Conservation (phyloP, 2,329 filamentous ascomycete species). For the Coleophoma crateriformis region DNA sequence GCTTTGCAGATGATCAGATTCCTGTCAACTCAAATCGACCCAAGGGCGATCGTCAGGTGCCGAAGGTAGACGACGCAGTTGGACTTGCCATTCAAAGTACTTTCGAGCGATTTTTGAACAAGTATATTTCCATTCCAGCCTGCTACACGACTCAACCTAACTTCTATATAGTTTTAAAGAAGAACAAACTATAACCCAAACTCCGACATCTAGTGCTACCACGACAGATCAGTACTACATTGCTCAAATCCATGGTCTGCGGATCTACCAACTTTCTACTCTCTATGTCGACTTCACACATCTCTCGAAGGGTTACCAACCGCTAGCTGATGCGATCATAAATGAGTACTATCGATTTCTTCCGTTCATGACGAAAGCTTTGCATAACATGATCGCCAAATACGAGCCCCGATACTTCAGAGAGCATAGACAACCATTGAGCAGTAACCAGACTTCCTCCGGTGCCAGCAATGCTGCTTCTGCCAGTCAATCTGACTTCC, state of each 20-base stretch:
- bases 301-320: conserved; percentile 69
- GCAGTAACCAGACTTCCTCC: conserved; percentile 66
- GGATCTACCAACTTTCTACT: conserved; percentile 70
- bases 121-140: conserved; percentile 40
- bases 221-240: conserved; percentile 81
- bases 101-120: conserved; percentile 77
- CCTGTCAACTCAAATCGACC: conserved; percentile 43
- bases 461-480: conserved; percentile 57
- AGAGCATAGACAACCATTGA: conserved; percentile 81
- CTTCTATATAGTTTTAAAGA: conserved; percentile 53
- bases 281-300: conserved; percentile 87
- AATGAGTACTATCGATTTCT: conserved; percentile 93
- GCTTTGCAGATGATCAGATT: conserved; percentile 60
- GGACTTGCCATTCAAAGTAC: conserved; percentile 69
- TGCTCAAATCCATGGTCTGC: conserved; percentile 75
- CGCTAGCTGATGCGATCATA: conserved; percentile 81
- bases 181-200: conserved; percentile 57
- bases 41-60: conserved; percentile 47
- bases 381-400: conserved; percentile 92
- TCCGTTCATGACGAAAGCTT: conserved; percentile 79
- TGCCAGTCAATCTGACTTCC: conserved; percentile 54
- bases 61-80: conserved; percentile 70
- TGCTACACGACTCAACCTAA: not conserved
- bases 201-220: conserved; percentile 62
- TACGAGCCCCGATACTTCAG: conserved; percentile 92